Evolutionary conservation across 2,329 filamentous ascomycete species (phyloP).

Genomic region (Arachnomyces sp.): DNA sequence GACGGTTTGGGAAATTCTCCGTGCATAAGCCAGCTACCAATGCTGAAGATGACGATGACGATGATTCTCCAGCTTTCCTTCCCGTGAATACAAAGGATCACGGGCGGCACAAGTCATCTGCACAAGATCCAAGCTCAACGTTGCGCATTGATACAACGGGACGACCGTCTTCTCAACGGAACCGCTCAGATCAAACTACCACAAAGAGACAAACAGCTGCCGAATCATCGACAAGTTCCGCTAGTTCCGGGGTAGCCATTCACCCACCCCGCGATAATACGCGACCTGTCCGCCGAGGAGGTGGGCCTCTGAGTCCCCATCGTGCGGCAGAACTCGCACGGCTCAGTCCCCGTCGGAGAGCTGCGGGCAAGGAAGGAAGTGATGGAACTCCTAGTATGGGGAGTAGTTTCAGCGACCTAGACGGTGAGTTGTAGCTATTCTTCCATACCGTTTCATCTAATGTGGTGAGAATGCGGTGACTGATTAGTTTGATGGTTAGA

Average conservation of each 20-base stretch:
- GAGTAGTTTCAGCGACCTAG: slow-evolving; percentile 58
- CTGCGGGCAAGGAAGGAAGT: slow-evolving; percentile 36
- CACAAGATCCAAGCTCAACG: slow-evolving; percentile 33
- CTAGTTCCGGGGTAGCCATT: slow-evolving; percentile 28
- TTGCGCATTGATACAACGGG: slow-evolving; percentile 30
- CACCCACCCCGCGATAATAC: slow-evolving; percentile 16
- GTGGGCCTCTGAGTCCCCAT: slow-evolving; percentile 31
- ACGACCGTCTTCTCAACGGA: slow-evolving; percentile 19
- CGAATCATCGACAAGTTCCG: slow-evolving; percentile 29
- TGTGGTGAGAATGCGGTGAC: slow-evolving; percentile 4
- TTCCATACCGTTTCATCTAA: slow-evolving; percentile 8
- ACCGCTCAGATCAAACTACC: slow-evolving; percentile 19
- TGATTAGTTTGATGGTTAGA: slow-evolving; percentile 29
- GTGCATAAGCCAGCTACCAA: slow-evolving; percentile 21
- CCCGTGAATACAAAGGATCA: slow-evolving; percentile 25
- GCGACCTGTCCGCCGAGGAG: slow-evolving; percentile 11
- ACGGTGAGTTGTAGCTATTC: slow-evolving; percentile 36
- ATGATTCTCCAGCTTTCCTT: slow-evolving; percentile 40
- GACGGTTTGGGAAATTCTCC: slow-evolving; percentile 33
- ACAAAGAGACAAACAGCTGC: slow-evolving; percentile 14
- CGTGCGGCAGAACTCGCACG: slow-evolving; percentile 42
- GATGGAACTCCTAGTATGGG: slow-evolving; percentile 55
- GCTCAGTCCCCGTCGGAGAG: slow-evolving; percentile 38
- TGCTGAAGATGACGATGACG: slow-evolving; percentile 35
- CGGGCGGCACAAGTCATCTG: slow-evolving; percentile 15